phyloP scores from a whole-genome alignment of 2,329 filamentous ascomycete species.

The Ceratocystis variospora region DNA sequence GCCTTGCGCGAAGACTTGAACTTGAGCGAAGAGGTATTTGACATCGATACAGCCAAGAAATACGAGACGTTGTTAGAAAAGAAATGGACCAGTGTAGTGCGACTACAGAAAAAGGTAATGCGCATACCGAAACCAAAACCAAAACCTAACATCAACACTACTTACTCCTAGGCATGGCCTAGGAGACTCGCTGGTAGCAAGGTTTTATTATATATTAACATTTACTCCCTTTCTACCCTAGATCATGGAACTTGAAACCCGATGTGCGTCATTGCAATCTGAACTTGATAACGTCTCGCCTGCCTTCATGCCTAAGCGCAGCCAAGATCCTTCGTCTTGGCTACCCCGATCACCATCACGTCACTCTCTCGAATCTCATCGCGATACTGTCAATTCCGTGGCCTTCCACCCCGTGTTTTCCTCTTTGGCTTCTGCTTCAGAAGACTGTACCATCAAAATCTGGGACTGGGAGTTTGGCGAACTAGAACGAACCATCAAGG shows the following conservation, averaged over 20 bases:
- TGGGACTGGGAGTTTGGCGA: constrained; percentile 96
- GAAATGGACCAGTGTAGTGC: constrained; percentile 95
- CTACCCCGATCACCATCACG: constrained; percentile 69
- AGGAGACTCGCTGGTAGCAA: constrained; percentile 11
- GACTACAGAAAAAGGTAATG: constrained; percentile 81
- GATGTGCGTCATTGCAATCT: constrained; percentile 56
- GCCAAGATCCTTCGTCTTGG: constrained; percentile 76
- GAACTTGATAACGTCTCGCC: constrained; percentile 77
- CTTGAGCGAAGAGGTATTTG: constrained; percentile 56
- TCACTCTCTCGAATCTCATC: constrained; percentile 72
- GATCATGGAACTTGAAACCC: constrained; percentile 87
- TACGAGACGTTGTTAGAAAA: constrained; percentile 91
- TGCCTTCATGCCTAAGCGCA: constrained; percentile 58
- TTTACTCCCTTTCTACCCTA: constrained; percentile 27
- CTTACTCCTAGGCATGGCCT: constrained; percentile 13
- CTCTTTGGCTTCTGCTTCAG: constrained; percentile 76
- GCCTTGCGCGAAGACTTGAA: constrained; percentile 65
- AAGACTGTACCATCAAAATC: constrained; percentile 89
- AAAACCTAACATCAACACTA: not conserved
- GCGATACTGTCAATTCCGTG: constrained; percentile 67
- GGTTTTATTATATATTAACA: not conserved
- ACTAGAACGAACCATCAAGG: constrained; percentile 78
- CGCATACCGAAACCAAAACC: not conserved
- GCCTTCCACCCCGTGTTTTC: constrained; percentile 90
- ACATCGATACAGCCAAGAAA: constrained; percentile 74